Evolutionary conservation across 2,329 filamentous ascomycete genomes (phyloP).

Genomic region (Monilinia vaccinii-corymbosi): DNA sequence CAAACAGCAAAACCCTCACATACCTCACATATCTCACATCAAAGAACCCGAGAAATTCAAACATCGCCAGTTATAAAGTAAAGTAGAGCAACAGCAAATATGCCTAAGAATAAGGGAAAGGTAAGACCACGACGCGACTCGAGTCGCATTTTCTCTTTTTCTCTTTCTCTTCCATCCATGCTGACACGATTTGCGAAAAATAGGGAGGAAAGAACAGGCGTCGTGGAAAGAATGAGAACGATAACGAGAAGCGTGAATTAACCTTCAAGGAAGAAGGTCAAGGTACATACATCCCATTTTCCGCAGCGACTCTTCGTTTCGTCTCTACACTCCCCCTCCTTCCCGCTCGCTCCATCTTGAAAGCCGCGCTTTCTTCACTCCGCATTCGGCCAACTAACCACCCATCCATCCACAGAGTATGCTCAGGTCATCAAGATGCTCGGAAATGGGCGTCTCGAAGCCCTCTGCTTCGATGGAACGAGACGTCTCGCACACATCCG

Average conservation of each 20-base stretch:
- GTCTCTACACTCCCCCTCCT: background rate
- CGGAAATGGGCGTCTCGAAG: constrained; percentile 87
- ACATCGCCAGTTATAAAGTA: background rate
- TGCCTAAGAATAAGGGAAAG: constrained; percentile 99
- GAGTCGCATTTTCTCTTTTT: background rate
- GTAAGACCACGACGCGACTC: constrained; percentile 40
- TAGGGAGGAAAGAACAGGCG: constrained; percentile 97
- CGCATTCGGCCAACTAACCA: constrained; percentile 29
- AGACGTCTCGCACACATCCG: constrained; percentile 80
- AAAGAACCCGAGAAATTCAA: background rate
- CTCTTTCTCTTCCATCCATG: background rate
- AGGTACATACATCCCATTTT: constrained; percentile 37
- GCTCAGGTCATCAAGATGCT: constrained; percentile 93
- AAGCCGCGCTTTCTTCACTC: constrained; percentile 29
- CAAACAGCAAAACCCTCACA: background rate
- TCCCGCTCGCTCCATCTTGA: constrained; percentile 30
- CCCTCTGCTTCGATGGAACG: constrained; percentile 84
- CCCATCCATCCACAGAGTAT: constrained; percentile 45
- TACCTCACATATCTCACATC: no score
- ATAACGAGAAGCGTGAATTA: constrained; percentile 97
- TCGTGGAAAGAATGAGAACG: constrained; percentile 98
- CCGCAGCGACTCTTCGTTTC: background rate
- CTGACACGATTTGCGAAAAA: constrained; percentile 26
- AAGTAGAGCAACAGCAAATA: constrained; percentile 38
- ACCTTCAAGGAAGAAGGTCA: constrained; percentile 99